These are phyloP conservation scores for Dentipellis fragilis DNA, from an alignment of 768 basidiomycete species.

Conservation along the genomic window DNA sequence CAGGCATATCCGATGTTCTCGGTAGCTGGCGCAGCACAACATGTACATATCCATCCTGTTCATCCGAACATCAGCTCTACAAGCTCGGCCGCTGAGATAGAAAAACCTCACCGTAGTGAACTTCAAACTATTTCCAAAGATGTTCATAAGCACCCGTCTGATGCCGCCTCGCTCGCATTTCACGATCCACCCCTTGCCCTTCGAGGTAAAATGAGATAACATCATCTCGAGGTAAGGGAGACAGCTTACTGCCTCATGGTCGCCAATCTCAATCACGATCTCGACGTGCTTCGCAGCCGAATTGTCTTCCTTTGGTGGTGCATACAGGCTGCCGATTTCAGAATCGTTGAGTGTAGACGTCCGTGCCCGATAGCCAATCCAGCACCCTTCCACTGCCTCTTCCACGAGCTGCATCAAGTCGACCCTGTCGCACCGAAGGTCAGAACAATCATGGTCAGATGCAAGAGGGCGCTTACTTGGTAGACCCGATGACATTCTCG, in stretches of 20 bases:
- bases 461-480: conserved; percentile 34
- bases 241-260: conserved; percentile 48
- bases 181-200: conserved; percentile 66
- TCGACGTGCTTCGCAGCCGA: conserved; percentile 51
- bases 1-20: conserved; percentile 37
- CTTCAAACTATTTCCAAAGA: conserved; percentile 90
- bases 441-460: not conserved
- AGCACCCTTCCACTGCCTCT: conserved; percentile 87
- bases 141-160: conserved; percentile 85
- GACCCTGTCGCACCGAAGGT: conserved; percentile 29
- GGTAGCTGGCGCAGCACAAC: conserved; percentile 72
- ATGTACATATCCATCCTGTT: conserved; percentile 78
- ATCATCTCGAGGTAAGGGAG: not conserved
- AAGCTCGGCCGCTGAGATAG: not conserved
- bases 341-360: conserved; percentile 57
- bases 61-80: conserved; percentile 1
- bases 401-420: conserved; percentile 78
- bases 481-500: conserved; percentile 62
- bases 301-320: conserved; percentile 58
- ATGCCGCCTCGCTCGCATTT: conserved; percentile 91
- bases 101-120: conserved; percentile 62
- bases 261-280: conserved; percentile 80
- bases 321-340: conserved; percentile 87
- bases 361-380: conserved; percentile 86
- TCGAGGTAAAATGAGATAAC: not conserved